Conservation (phyloP, 1,284 basidiomycete genomes). For the Trametes versicolor region DNA sequence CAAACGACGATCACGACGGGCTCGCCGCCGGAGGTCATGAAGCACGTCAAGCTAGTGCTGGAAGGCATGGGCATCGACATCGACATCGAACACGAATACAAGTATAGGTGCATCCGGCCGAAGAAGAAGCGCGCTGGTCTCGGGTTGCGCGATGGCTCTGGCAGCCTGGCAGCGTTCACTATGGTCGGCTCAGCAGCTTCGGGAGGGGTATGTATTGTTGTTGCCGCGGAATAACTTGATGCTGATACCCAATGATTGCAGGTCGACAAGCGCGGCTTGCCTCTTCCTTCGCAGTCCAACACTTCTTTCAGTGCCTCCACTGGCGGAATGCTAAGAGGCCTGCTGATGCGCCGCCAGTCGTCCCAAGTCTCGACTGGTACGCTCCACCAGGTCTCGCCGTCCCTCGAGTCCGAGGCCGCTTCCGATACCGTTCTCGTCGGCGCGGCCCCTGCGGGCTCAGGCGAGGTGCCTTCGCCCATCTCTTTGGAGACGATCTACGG, state of each 20-base stretch:
- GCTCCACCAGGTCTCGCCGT: constrained; percentile 33
- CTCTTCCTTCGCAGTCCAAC: constrained; percentile 75
- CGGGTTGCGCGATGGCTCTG: constrained; percentile 52
- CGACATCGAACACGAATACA: constrained; percentile 88
- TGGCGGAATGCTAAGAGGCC: constrained; percentile 83
- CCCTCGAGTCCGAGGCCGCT: constrained; percentile 35
- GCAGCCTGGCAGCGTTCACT: constrained; percentile 74
- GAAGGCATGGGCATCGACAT: constrained; percentile 93
- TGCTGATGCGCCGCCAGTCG: constrained; percentile 88
- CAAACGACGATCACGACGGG: constrained; percentile 90
- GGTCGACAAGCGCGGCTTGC: constrained; percentile 87
- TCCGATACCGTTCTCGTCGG: constrained; percentile 42
- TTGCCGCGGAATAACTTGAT: background rate
- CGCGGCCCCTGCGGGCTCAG: constrained; percentile 34
- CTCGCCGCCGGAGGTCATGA: constrained; percentile 88
- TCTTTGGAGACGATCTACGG: constrained; percentile 77
- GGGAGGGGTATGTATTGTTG: constrained; percentile 70
- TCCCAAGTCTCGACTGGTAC: constrained; percentile 71
- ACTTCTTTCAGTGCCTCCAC: constrained; percentile 58
- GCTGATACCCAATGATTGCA: constrained; percentile 40
- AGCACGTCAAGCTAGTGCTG: constrained; percentile 82
- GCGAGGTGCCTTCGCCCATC: constrained; percentile 38
- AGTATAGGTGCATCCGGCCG: constrained; percentile 82
- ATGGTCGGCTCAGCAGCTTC: constrained; percentile 83
- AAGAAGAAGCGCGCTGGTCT: constrained; percentile 72